Conservation (phyloP, 1,284 basidiomycete genomes). For the Cutaneotrichosporon sp. region DNA sequence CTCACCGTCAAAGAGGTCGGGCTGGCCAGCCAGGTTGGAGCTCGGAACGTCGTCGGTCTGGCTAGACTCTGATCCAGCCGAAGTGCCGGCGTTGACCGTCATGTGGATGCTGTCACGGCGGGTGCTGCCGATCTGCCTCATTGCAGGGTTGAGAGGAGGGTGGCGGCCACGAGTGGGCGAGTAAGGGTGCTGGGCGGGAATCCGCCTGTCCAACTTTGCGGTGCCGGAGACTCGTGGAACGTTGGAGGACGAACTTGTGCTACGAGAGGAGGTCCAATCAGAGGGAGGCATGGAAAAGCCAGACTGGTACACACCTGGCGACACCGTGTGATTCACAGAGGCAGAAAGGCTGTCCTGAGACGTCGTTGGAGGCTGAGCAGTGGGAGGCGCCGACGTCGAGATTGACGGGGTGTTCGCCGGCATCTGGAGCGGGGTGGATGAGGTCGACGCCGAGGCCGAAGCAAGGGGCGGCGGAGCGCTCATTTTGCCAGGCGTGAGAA, state of each 20-base stretch:
- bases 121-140: background rate
- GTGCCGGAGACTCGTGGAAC: background rate
- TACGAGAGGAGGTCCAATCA: background rate
- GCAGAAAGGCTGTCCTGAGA: background rate
- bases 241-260: background rate
- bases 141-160: background rate
- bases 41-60: conserved; percentile 12
- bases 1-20: conserved; percentile 12
- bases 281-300: background rate
- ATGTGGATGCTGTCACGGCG: background rate
- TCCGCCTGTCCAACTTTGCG: conserved; percentile 8
- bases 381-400: background rate
- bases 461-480: too few species aligned
- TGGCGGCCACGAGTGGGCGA: background rate
- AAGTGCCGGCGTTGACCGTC: background rate
- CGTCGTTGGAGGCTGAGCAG: background rate
- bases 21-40: conserved; percentile 11
- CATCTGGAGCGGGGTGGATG: too few species aligned
- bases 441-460: too few species aligned
- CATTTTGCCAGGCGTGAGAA: too few species aligned
- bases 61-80: background rate
- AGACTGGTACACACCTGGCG: conserved; percentile 21
- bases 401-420: too few species aligned
- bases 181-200: conserved; percentile 3
- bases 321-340: conserved; percentile 14